phyloP scores from a whole-genome alignment of 2,329 filamentous ascomycete genomes.

The Penicillium psychrosexuale region DNA sequence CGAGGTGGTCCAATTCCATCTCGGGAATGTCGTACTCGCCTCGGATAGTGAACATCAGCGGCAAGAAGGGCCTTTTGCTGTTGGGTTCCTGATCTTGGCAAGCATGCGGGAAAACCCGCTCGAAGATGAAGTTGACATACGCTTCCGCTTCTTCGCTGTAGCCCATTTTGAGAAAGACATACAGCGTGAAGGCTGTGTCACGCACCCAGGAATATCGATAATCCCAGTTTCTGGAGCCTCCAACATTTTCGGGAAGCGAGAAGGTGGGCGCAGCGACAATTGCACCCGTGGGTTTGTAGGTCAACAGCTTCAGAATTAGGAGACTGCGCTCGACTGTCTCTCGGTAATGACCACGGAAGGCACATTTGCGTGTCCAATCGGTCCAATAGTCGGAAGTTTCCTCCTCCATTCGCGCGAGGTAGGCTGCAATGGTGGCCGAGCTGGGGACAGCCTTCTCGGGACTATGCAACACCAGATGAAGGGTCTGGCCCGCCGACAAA shows the following conservation, averaged over 20 bases:
- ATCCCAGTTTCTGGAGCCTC: conserved; percentile 57
- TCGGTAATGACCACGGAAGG: conserved; percentile 68
- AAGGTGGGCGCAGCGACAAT: conserved; percentile 76
- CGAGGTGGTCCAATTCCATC: conserved; percentile 64
- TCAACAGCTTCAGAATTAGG: conserved; percentile 72
- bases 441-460: conserved; percentile 59
- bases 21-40: conserved; percentile 74
- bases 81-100: conserved; percentile 58
- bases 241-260: conserved; percentile 71
- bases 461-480: conserved; percentile 67
- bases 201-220: conserved; percentile 68
- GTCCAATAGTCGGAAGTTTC: conserved; percentile 71
- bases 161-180: conserved; percentile 70
- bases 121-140: conserved; percentile 75
- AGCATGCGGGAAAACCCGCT: conserved; percentile 53
- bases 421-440: conserved; percentile 54
- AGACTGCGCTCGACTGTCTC: conserved; percentile 69
- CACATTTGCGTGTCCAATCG: conserved; percentile 68
- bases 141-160: conserved; percentile 73
- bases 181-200: conserved; percentile 74
- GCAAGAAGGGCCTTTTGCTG: conserved; percentile 54
- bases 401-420: conserved; percentile 63
- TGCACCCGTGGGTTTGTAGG: conserved; percentile 73
- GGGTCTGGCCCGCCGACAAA: conserved; percentile 63
- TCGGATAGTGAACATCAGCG: conserved; percentile 78